Base-by-base conservation (phyloP, 768 basidiomycete species). In the Pisolithus microcarpus region DNA sequence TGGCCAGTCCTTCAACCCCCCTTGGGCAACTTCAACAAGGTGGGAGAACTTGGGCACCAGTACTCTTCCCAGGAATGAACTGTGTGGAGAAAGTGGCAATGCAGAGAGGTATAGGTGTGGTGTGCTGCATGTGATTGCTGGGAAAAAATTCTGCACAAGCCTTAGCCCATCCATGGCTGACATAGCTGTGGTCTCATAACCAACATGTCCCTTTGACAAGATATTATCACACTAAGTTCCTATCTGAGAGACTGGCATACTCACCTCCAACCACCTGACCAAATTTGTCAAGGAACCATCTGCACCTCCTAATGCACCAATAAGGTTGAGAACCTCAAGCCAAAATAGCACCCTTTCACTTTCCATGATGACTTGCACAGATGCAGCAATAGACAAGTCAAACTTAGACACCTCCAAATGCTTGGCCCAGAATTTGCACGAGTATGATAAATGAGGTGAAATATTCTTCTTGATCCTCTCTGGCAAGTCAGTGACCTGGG, bases 101-200 rank as follows among this genome's bases (percentile, higher is more conserved):
- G n/a, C n/a, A n/a, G n/a, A n/a, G n/a, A n/a, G n/a, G n/a, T n/a
- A n/a, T n/a, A n/a, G n/a, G n/a, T n/a, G n/a, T n/a, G n/a, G 30
- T 30, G 30, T 10, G 10, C 30, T 30, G 5, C 30, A 30, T 30
- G 47, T 18, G 15, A 59, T 57, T 4, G 50, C 31, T 31, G 8
- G 19, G 7, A 5, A 34, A 38, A 64, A 62, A 4, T 43, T 37
- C 11, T 38, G 21, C 21, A 63, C 48, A 43, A 61, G 60, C 15
- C 38, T 39, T 1, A 19, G n/a, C 2, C 38, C 42, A 49, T 63
- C 60, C 28, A 30, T 23, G 8, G 23, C 43, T 15, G 42, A 23
- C 4, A 28, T 21, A 6, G 11, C 23, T 10, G 34, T 21, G 30
- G 15, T 26, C 8, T 16, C 24, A 50, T 24, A 43, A 21, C 24